Evolutionary conservation across 192 early-diverging fungal genomes (phyloP), one percentile per base, ranked within the genome.

Genomic region (Entomortierella lignicola): DNA sequence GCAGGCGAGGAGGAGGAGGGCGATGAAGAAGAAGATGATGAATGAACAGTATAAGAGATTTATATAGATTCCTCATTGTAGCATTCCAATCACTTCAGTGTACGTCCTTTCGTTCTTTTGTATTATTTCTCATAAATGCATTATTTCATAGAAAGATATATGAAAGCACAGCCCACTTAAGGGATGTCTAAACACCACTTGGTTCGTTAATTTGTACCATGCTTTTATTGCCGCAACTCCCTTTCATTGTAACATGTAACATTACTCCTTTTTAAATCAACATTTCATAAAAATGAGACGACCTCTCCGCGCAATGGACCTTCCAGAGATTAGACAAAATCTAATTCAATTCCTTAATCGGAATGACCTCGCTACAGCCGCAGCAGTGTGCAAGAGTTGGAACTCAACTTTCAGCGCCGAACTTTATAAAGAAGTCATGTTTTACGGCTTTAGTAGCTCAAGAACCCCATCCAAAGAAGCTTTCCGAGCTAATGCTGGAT

Each of bases 1-100:
- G 29, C 26, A 2, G 55, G 31, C 20, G 69, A 72, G 15, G 63
- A 65, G 5, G 72, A 66, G 2, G 63, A 74, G 25, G 60, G 55
- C 12, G 54, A 66, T 17, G 65, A 63, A 25, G 48, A 63, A 29
- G 64, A 55, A 0, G 50, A 77, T 20, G 47, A 64, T 8, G 54
- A 61, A 32, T n/a, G 41, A 50, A 6, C 42, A 75, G 1, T 10
- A 56, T 23, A 8, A 56, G 30, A 34, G 23, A 54, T 8, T 20
- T 4, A 47, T 20, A 47, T 37, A 37, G 34, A 37, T 4, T 37
- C 34, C 34, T 37, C 10, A 37, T 37, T 37, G 10, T 37, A 37
- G 34, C 34, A 37, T 37, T 10, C 34, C n/a, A n/a, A 37, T 4
- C 34, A 37, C 34, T 7, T 37, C 5, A 37, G n/a, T n/a, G n/a